phyloP scores from a whole-genome alignment of 495 filamentous ascomycete genomes.

The Penicillium steckii region DNA sequence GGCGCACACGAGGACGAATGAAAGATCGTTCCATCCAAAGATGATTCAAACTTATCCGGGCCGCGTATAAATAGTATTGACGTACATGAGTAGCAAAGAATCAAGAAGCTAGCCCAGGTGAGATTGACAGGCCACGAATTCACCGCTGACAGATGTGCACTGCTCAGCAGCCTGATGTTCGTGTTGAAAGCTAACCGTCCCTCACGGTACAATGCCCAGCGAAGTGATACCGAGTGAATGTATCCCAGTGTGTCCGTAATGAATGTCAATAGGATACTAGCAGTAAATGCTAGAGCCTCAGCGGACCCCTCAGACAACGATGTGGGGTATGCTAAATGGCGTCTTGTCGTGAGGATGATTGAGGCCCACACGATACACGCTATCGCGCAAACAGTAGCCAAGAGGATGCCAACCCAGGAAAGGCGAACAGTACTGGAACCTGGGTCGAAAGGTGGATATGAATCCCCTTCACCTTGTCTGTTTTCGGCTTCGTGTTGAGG shows the following conservation, averaged over 20 bases:
- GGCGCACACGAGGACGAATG: too few relatives aligned
- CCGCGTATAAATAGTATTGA: constrained; percentile 6
- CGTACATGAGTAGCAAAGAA: constrained; percentile 10
- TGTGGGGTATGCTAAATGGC: too few relatives aligned
- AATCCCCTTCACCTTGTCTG: too few relatives aligned
- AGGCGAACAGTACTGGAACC: too few relatives aligned
- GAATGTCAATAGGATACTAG: constrained; percentile 32
- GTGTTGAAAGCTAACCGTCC: constrained; percentile 41
- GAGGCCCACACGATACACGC: too few relatives aligned
- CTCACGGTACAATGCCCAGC: constrained; percentile 43
- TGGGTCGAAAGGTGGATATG: too few relatives aligned
- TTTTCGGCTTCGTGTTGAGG: too few relatives aligned
- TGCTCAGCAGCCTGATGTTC: constrained; percentile 40
- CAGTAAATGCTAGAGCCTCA: not conserved
- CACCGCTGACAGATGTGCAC: constrained; percentile 7
- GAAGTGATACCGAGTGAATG: constrained; percentile 37
- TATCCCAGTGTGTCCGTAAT: constrained; percentile 39
- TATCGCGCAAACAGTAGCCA: too few relatives aligned
- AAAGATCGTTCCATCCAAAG: too few relatives aligned
- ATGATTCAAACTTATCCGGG: not conserved
- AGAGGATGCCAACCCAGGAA: too few relatives aligned
- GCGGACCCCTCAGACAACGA: too few relatives aligned
- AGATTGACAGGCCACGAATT: constrained; percentile 18
- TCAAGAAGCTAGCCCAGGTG: not conserved
- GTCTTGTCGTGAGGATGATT: too few relatives aligned